Percentiles rank a stretch among this genome's conserved stretches.
Evolutionary conservation across 148 eudicot species (phyloP).

Genomic region (Fagopyrum tataricum): DNA sequence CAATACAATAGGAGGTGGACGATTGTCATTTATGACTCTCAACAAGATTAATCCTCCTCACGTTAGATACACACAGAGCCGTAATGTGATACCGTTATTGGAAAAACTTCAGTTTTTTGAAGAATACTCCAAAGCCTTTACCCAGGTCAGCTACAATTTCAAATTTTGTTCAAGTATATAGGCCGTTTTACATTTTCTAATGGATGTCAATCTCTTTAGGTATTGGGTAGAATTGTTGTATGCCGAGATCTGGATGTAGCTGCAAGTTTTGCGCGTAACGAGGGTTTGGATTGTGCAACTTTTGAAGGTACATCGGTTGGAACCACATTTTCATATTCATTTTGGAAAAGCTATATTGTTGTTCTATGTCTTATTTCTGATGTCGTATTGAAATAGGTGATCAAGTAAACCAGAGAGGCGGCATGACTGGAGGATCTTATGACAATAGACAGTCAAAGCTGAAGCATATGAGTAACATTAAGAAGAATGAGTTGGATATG

Average conservation of each 20-base stretch:
- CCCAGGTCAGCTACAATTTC: slow-evolving; percentile 47
- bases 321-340: background rate
- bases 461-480: slow-evolving; percentile 74
- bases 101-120: slow-evolving; percentile 52
- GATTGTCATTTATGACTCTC: slow-evolving; percentile 91
- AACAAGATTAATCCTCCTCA: slow-evolving; percentile 85
- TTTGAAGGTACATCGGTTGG: slow-evolving; percentile 57
- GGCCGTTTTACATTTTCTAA: no score
- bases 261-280: slow-evolving; percentile 74
- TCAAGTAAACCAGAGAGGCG: slow-evolving; percentile 99
- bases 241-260: slow-evolving; percentile 97
- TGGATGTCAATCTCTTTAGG: slow-evolving; percentile 52
- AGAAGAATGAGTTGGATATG: slow-evolving; percentile 46
- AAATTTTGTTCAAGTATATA: no score
- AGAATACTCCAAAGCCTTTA: slow-evolving; percentile 55
- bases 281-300: slow-evolving; percentile 94
- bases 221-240: slow-evolving; percentile 86
- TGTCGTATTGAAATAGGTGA: slow-evolving; percentile 54
- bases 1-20: slow-evolving; percentile 74
- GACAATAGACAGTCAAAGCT: slow-evolving; percentile 84
- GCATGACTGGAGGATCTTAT: slow-evolving; percentile 99
- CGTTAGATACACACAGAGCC: slow-evolving; percentile 59
- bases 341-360: background rate
- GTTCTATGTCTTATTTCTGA: slow-evolving; percentile 13
- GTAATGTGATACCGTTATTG: slow-evolving; percentile 77